Conservation (phyloP, 2,329 filamentous ascomycete species). For the Capronia coronata region DNA sequence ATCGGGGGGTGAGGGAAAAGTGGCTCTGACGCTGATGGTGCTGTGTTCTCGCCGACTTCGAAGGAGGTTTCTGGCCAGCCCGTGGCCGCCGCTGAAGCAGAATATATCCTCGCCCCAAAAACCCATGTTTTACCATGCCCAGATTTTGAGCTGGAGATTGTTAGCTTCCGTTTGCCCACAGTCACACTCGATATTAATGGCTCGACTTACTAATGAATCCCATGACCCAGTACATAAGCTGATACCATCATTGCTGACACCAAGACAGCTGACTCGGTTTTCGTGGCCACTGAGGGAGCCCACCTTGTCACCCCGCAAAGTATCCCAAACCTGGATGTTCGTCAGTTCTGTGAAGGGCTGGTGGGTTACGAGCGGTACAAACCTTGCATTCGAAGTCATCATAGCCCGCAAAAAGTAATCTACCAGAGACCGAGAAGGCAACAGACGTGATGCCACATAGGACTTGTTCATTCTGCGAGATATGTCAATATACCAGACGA, state of each 20-base stretch:
- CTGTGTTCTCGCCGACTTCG: slow-evolving; percentile 5
- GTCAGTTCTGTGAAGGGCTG: slow-evolving; percentile 25
- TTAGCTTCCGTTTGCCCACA: slow-evolving; percentile 20
- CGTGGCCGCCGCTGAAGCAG: slow-evolving; percentile 9
- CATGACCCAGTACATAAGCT: slow-evolving; percentile 98
- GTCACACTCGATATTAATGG: not conserved
- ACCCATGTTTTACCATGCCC: slow-evolving; percentile 59
- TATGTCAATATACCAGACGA: slow-evolving; percentile 8
- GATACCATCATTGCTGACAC: slow-evolving; percentile 97
- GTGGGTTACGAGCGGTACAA: slow-evolving; percentile 33
- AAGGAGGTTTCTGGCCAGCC: not conserved
- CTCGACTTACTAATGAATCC: slow-evolving; percentile 83
- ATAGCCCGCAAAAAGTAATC: slow-evolving; percentile 92
- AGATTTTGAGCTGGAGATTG: slow-evolving; percentile 67
- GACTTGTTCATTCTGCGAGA: slow-evolving; percentile 79
- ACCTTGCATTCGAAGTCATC: slow-evolving; percentile 99
- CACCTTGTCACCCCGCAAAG: slow-evolving; percentile 92
- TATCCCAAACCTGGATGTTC: slow-evolving; percentile 77
- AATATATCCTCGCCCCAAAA: slow-evolving; percentile 8
- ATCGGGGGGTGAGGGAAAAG: not conserved
- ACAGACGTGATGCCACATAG: slow-evolving; percentile 97
- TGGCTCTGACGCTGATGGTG: not conserved
- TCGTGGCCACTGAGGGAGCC: slow-evolving; percentile 95
- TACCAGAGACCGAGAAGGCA: slow-evolving; percentile 91
- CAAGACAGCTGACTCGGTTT: slow-evolving; percentile 96